These are phyloP conservation scores for Schizophyllum amplum DNA, from an alignment of 1,284 basidiomycete genomes.

Conservation along the genomic window DNA sequence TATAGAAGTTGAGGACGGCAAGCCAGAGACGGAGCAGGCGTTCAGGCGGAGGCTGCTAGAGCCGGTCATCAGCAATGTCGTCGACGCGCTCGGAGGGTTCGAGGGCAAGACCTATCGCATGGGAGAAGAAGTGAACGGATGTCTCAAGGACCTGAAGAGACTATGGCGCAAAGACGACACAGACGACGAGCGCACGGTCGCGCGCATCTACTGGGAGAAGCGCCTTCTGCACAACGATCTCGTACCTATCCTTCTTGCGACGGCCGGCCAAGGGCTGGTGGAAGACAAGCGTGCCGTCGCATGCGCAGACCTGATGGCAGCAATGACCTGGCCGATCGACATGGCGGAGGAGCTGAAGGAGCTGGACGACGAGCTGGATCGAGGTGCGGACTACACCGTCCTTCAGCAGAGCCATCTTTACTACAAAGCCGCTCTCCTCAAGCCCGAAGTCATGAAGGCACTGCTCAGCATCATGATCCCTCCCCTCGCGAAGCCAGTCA, in stretches of 20 bases:
- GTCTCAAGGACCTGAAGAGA: constrained; percentile 89
- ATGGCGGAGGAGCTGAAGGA: constrained; percentile 88
- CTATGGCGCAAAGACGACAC: constrained; percentile 92
- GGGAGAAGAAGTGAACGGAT: constrained; percentile 79
- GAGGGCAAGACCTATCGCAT: constrained; percentile 69
- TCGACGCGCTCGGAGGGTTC: constrained; percentile 67
- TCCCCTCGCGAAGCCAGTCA: constrained; percentile 51
- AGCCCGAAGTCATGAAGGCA: constrained; percentile 57
- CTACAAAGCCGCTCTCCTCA: constrained; percentile 78
- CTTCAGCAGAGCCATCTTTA: constrained; percentile 72
- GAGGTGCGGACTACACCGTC: constrained; percentile 80
- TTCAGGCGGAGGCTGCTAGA: constrained; percentile 31
- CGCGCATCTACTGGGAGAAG: constrained; percentile 82
- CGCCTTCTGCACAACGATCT: constrained; percentile 81
- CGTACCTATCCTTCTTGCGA: constrained; percentile 75
- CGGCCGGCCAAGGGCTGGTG: constrained; percentile 66
- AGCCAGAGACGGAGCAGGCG: background rate
- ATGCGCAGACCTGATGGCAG: constrained; percentile 83
- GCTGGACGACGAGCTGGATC: constrained; percentile 70
- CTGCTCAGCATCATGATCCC: constrained; percentile 66
- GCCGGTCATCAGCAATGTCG: constrained; percentile 61
- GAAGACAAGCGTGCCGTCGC: constrained; percentile 83
- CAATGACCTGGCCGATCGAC: constrained; percentile 97
- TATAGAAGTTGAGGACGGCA: background rate
- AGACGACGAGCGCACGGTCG: constrained; percentile 91